These are phyloP conservation scores for Malus hybrid DNA, from an alignment of 331 rosid species.

Conservation along the genomic window DNA sequence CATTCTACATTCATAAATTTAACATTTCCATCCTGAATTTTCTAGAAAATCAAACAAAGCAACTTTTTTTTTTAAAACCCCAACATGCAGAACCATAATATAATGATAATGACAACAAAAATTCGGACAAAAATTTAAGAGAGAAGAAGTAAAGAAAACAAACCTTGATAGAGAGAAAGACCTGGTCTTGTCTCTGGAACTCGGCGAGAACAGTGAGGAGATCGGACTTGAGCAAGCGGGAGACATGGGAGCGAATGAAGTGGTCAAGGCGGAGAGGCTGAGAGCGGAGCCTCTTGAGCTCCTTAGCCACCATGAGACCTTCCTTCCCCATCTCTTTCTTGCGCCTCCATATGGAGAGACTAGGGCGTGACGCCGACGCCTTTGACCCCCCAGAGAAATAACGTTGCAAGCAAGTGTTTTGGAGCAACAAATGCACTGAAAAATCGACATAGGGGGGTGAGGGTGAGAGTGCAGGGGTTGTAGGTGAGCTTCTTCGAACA, in stretches of 20 bases:
- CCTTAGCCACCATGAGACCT: conserved; percentile 68
- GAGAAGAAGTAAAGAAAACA: not conserved
- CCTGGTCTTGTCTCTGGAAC: conserved; percentile 72
- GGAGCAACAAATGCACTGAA: not conserved
- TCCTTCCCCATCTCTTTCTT: conserved; percentile 91
- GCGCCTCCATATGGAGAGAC: conserved; percentile 94
- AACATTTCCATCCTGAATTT: not conserved
- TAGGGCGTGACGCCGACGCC: conserved; percentile 51
- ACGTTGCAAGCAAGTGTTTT: not conserved
- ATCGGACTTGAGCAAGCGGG: conserved; percentile 90
- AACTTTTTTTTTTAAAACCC: too few species aligned
- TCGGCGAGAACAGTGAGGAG: conserved; percentile 79
- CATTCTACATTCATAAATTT: not conserved
- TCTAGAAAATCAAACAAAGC: too few species aligned
- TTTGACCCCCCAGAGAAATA: conserved; percentile 10
- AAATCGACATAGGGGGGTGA: not conserved
- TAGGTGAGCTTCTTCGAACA: conserved; percentile 32
- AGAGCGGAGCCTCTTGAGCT: conserved; percentile 66
- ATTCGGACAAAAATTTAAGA: not conserved
- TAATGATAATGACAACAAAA: too few species aligned
- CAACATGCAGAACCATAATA: too few species aligned
- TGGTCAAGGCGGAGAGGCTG: conserved; percentile 59
- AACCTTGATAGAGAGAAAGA: conserved; percentile 82
- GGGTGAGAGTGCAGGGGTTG: not conserved
- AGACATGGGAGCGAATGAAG: conserved; percentile 57